These are phyloP conservation scores for Secale cereale DNA, from an alignment of 176 grass and related monocot species.

Conservation along the genomic window DNA sequence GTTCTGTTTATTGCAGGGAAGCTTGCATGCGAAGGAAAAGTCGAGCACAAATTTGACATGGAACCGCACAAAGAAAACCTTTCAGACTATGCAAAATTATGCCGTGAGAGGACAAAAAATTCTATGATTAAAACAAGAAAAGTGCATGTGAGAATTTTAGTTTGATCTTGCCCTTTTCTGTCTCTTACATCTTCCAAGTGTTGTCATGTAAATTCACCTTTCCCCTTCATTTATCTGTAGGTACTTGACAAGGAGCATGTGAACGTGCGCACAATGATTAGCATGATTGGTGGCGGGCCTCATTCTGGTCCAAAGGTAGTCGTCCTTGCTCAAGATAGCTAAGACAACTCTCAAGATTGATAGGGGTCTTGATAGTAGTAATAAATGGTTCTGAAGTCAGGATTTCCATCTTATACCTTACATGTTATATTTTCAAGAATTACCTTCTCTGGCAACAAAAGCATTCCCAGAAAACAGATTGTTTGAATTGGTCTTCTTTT, in stretches of 20 bases:
- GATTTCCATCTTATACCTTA: neutral
- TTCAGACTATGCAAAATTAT: constrained; percentile 74
- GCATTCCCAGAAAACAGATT: neutral
- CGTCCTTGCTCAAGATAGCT: neutral
- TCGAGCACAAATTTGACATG: constrained; percentile 91
- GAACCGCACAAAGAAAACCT: constrained; percentile 88
- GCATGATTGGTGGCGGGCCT: constrained; percentile 47
- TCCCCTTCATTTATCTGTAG: constrained; percentile 34
- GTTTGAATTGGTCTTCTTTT: neutral
- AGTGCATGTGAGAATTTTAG: constrained; percentile 49
- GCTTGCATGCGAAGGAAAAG: constrained; percentile 72
- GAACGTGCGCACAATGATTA: constrained; percentile 81
- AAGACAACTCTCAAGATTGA: neutral
- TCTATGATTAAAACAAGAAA: constrained; percentile 72
- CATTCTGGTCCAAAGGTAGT: constrained; percentile 59
- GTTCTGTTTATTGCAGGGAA: constrained; percentile 37
- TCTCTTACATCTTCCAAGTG: neutral
- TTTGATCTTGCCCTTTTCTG: neutral
- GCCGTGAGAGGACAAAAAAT: constrained; percentile 72
- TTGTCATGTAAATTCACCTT: neutral
- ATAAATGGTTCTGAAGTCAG: neutral
- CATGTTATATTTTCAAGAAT: neutral
- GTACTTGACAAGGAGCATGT: constrained; percentile 67
- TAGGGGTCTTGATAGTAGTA: neutral
- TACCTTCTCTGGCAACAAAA: neutral